Evolutionary conservation across 1,139 yeast genomes (phyloP), one percentile per base, ranked within the genome.

Genomic region (Saccharomycopsis crataegensis): DNA sequence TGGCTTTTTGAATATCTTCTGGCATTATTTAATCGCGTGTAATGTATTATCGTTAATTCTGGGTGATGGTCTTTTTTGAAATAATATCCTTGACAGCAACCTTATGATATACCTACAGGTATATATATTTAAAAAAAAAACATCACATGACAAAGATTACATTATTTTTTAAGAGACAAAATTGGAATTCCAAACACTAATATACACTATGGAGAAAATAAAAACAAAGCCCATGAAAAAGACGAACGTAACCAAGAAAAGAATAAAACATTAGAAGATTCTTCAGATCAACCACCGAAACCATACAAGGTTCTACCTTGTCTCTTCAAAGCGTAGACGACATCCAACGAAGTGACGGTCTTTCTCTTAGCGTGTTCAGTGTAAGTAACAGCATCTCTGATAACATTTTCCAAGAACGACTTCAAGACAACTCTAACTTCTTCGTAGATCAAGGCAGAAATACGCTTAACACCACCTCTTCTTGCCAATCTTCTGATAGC

Each of bases 391-490:
- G 98, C 98, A 70, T 93, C 98, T 80, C 97, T 89, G 76, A 93
- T 93, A 67, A 91, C 97, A 71, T 87, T 85, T 78, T 90, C 97
- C 71, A 93, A 83, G 86, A 91, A 93, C 59, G 96, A 80, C 79
- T 91, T 91, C 66, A 93, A 82, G 66, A 93, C 98, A 65, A 87
- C 93, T 80, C 99, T 89, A 69, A 94, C 96, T 81, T 91, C 97
- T 78, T 93, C 98, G 80, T 93, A 93, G 75, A 93, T 91, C 73
- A 91, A 81, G 71, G 96, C 98, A 62, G 98, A 91, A 69, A 93
- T 93, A 86, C 98, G 96, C 86, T 93, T 93, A 71, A 93, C 99
- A 88, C 99, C 99, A 79, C 99, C 99, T 88, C 99, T 90, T 85
- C 99, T 91, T 59, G 99, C 99, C 70, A 93, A 86, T 87, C 99